A percentile compares a stretch with the other conserved stretches of the same genome.
Evolutionary conservation across 768 basidiomycete species (phyloP).

Genomic region (Psilocybe azurescens): DNA sequence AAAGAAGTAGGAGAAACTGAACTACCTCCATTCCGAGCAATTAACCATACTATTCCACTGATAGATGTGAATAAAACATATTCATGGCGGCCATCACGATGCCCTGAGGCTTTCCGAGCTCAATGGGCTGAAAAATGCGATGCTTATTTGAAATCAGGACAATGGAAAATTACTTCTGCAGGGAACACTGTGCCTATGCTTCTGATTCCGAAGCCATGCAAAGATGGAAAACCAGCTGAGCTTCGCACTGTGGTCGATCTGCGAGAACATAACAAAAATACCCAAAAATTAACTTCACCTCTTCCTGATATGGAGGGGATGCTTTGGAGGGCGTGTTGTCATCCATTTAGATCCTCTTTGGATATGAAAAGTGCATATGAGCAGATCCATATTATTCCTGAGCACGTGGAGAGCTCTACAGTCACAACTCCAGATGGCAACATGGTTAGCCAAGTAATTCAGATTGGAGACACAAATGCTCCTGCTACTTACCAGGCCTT

Average conservation of each 20-base stretch:
- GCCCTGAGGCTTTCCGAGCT: too few relatives aligned
- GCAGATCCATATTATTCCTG: constrained; percentile 14
- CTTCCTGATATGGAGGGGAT: constrained; percentile 23
- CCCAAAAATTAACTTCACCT: constrained; percentile 10
- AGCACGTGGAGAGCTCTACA: constrained; percentile 8
- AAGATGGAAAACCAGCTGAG: constrained; percentile 23
- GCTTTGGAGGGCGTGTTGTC: neutral
- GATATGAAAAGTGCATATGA: constrained; percentile 16
- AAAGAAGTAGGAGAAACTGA: too few relatives aligned
- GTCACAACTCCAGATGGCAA: constrained; percentile 16
- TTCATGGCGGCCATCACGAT: too few relatives aligned
- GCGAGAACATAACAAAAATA: constrained; percentile 20
- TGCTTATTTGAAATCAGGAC: too few relatives aligned
- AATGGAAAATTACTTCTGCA: too few relatives aligned
- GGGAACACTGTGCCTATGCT: too few relatives aligned
- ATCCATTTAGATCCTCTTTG: constrained; percentile 4
- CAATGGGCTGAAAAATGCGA: too few relatives aligned
- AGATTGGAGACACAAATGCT: constrained; percentile 21
- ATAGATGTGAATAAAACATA: too few relatives aligned
- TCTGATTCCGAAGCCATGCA: constrained; percentile 35
- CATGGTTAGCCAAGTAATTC: constrained; percentile 14
- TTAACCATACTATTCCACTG: too few relatives aligned
- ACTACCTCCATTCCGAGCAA: too few relatives aligned
- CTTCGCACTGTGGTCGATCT: constrained; percentile 30
- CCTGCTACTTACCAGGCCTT: constrained; percentile 41